These are phyloP conservation scores for Rhizopogon roseolus DNA, from an alignment of 768 basidiomycete species.

Conservation along the genomic window DNA sequence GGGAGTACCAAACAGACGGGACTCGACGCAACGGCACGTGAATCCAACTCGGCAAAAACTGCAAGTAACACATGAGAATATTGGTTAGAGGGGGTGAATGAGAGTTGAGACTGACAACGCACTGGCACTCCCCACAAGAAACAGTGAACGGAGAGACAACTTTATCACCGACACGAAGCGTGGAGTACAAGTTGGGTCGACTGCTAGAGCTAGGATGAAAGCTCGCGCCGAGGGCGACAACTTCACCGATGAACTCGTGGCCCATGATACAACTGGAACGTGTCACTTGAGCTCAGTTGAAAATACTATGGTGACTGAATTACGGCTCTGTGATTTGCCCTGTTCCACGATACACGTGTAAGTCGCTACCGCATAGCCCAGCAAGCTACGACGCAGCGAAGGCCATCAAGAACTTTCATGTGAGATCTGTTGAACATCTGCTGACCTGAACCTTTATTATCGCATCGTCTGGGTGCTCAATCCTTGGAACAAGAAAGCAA, in stretches of 20 bases:
- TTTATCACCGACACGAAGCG: slow-evolving; percentile 65
- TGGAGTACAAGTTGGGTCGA: slow-evolving; percentile 59
- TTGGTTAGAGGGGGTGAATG: not conserved
- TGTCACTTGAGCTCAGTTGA: not conserved
- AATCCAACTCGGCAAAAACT: slow-evolving; percentile 74
- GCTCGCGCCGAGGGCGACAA: slow-evolving; percentile 60
- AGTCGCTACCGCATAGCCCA: slow-evolving; percentile 70
- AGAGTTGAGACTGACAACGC: slow-evolving; percentile 19
- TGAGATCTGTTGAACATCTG: not conserved
- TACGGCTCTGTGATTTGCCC: slow-evolving; percentile 49
- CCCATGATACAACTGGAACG: slow-evolving; percentile 55
- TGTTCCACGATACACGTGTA: slow-evolving; percentile 71
- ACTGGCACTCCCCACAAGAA: slow-evolving; percentile 88
- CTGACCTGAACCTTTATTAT: slow-evolving; percentile 70
- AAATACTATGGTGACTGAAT: slow-evolving; percentile 16
- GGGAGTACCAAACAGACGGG: slow-evolving; percentile 63
- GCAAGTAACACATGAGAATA: not conserved
- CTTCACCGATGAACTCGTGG: slow-evolving; percentile 75
- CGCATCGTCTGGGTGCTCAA: slow-evolving; percentile 71
- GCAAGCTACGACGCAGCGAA: slow-evolving; percentile 39
- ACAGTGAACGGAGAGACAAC: slow-evolving; percentile 78
- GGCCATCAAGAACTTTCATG: slow-evolving; percentile 1
- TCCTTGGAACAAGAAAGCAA: slow-evolving; percentile 31
- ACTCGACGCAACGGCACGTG: slow-evolving; percentile 61
- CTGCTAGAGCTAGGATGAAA: slow-evolving; percentile 40